phyloP scores from a whole-genome alignment of 768 basidiomycete species.

The Termitomyces sp. region DNA sequence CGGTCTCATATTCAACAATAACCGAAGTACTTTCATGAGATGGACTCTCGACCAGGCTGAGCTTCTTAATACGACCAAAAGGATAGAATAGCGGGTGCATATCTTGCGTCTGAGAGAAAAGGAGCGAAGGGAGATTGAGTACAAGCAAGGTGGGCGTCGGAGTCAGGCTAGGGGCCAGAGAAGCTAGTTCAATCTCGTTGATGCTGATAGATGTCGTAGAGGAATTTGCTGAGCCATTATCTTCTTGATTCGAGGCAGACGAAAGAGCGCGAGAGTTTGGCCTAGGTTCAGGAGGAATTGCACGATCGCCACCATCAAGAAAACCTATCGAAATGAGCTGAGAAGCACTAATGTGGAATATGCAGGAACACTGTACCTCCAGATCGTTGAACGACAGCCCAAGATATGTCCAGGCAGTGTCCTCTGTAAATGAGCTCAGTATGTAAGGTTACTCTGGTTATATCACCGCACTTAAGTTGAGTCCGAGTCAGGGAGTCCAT shows the following conservation, averaged over 20 bases:
- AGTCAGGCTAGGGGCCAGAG: constrained; percentile 29
- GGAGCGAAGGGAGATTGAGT: constrained; percentile 58
- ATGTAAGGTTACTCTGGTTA: background rate
- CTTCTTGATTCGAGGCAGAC: constrained; percentile 17
- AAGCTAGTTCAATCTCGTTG: constrained; percentile 26
- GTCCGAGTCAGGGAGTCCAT: constrained; percentile 67
- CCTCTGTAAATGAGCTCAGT: constrained; percentile 40
- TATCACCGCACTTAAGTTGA: constrained; percentile 55
- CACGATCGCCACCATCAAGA: constrained; percentile 78
- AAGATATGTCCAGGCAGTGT: constrained; percentile 76
- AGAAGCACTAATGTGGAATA: background rate
- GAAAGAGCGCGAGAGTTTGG: constrained; percentile 23
- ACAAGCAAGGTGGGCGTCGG: constrained; percentile 58
- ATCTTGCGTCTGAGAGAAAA: constrained; percentile 67
- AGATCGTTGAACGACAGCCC: constrained; percentile 86
- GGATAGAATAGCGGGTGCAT: constrained; percentile 73
- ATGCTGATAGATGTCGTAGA: constrained; percentile 33
- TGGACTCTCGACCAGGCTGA: constrained; percentile 47
- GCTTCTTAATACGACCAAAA: constrained; percentile 64
- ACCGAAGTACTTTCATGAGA: constrained; percentile 46
- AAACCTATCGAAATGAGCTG: constrained; percentile 47
- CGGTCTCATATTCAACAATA: constrained; percentile 59
- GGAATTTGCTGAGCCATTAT: constrained; percentile 26
- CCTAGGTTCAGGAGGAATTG: constrained; percentile 54
- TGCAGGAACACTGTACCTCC: constrained; percentile 45